Base-by-base conservation (phyloP, 495 filamentous ascomycete genomes). In the Aspergillus bertholletiae region DNA sequence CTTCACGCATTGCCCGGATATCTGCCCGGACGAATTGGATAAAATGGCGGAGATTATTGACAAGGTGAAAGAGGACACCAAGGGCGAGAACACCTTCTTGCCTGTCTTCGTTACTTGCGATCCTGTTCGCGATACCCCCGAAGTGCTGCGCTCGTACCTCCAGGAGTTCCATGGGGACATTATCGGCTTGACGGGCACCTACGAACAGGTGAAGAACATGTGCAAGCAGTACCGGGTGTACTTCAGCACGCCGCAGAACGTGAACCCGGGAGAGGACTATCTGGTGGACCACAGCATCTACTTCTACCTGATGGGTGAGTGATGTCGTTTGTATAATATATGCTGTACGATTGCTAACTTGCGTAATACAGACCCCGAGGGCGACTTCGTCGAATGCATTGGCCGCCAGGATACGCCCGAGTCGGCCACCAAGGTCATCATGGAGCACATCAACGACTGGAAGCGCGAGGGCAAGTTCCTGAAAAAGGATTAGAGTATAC, bases 241-340 rank as follows among this genome's bases (percentile, higher is more conserved):
- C 75, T 98, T 98, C 67, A 92, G 88, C 61, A 98, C 94, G 39
- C 94, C 94, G 58, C 74, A 77, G 57, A 78, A 92, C 55, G 89
- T 96, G 45, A 85, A 93, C 77, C 85, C 90, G 2, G 94, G 91
- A 8, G 89, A 96, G 76, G 94, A 98, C 70, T 98, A 98, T 73
- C 71, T 98, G 57, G 94, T 98, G 35, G 94, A 97, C 73, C 94
- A 98, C 74, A 96, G 90, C 65, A 97, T 98, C 58, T 98, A 98
- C 78, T 98, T 98, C 66, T 98, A 98, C 69, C 73, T 98, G 56
- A 98, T 98, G 94, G 86, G 84, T 87, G 72, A 70, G 82, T 74
- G 20, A 2, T 18, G 35, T 49, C 43, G 34, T 35, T 39, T 47
- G 1, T 30, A 12, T 23, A 45, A 32, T 34, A 27, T 30, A 51